Conservation (phyloP, 2,329 filamentous ascomycete genomes). For the Arthrobotrys musiformis region DNA sequence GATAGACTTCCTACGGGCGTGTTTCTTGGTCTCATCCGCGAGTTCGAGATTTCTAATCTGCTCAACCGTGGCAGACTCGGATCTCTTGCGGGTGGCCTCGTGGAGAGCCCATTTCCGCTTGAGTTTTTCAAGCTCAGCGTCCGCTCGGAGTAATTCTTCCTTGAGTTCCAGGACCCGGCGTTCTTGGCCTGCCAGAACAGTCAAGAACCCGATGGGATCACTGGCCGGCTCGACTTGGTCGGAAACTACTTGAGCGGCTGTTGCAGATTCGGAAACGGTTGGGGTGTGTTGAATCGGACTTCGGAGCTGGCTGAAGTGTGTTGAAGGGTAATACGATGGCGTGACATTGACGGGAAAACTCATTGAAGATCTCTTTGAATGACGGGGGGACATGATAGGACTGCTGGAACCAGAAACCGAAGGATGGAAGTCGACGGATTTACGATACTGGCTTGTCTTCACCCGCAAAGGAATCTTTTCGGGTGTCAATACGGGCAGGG, state of each 20-base stretch:
- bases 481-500: conserved; percentile 18
- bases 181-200: conserved; percentile 91
- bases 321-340: conserved; percentile 49
- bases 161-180: conserved; percentile 87
- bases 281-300: conserved; percentile 50
- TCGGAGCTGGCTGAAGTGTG: conserved; percentile 49
- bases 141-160: conserved; percentile 87
- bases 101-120: conserved; percentile 86
- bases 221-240: conserved; percentile 44
- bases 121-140: conserved; percentile 77
- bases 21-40: conserved; percentile 45
- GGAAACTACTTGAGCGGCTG: conserved; percentile 6
- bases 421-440: conserved; percentile 50
- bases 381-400: conserved; percentile 30
- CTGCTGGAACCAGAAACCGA: conserved; percentile 38
- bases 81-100: conserved; percentile 76
- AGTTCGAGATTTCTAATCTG: conserved; percentile 71
- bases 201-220: conserved; percentile 78
- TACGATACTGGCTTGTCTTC: conserved; percentile 42
- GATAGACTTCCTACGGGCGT: conserved; percentile 59
- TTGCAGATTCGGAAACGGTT: conserved; percentile 17
- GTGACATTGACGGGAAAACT: conserved; percentile 52
- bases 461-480: conserved; percentile 30
- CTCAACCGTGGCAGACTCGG: conserved; percentile 63
- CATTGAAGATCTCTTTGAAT: conserved; percentile 46